These are phyloP conservation scores for Calocera viscosa DNA, from an alignment of 768 basidiomycete genomes.

Conservation along the genomic window DNA sequence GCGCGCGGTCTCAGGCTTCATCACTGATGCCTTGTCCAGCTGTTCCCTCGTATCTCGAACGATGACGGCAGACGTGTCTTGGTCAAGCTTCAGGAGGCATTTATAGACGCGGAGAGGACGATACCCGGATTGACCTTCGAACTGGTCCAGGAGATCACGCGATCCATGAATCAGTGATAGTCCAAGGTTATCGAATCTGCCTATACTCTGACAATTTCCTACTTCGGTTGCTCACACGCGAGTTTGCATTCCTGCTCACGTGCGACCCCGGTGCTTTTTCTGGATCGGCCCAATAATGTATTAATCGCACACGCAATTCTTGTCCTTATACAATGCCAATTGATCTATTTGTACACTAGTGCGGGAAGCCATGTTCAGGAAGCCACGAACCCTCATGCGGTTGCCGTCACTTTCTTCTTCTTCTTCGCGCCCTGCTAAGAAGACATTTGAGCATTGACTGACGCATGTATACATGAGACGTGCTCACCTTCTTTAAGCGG, in stretches of 20 bases:
- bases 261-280: background rate
- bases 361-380: background rate
- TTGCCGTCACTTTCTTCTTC: background rate
- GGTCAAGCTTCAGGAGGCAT: conserved; percentile 75
- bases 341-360: background rate
- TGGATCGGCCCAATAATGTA: background rate
- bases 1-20: conserved; percentile 1
- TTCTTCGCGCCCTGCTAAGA: background rate
- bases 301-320: background rate
- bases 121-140: conserved; percentile 93
- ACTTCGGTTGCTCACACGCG: background rate
- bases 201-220: background rate
- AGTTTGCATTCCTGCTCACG: background rate
- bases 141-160: conserved; percentile 70
- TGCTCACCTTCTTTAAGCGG: conserved; percentile 48
- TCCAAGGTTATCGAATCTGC: background rate
- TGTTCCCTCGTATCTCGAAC: conserved; percentile 86
- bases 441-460: background rate
- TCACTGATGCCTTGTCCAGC: conserved; percentile 32
- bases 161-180: background rate
- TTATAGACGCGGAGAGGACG: conserved; percentile 86
- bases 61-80: conserved; percentile 81
- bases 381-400: background rate
- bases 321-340: background rate
- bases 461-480: conserved; percentile 44